phyloP scores from a whole-genome alignment of 768 basidiomycete species.

The Sporobolomyces phaffii region DNA sequence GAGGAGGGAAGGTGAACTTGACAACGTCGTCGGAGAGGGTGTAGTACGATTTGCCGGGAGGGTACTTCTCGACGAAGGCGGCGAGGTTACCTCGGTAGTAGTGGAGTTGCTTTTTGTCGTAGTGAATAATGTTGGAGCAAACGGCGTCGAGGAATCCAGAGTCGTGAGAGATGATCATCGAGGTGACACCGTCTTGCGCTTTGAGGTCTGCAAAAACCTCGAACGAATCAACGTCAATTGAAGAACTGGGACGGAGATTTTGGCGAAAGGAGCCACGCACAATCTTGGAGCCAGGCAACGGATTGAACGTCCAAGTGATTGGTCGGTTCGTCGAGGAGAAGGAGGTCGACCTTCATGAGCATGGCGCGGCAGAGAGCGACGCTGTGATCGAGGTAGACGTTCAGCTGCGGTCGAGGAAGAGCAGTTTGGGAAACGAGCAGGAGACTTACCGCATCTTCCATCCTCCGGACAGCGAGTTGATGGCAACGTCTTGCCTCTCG shows the following conservation, averaged over 20 bases:
- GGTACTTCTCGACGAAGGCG: conserved; percentile 68
- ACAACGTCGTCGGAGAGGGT: conserved; percentile 86
- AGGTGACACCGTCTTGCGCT: conserved; percentile 74
- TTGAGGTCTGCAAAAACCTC: conserved; percentile 55
- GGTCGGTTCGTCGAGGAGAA: conserved; percentile 57
- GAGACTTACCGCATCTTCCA: conserved; percentile 83
- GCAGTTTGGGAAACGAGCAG: too few species aligned
- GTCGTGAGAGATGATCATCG: conserved; percentile 92
- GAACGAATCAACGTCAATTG: neutral
- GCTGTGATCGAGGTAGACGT: too few species aligned
- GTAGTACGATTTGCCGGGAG: conserved; percentile 94
- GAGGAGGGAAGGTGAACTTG: conserved; percentile 91
- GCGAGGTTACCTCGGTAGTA: conserved; percentile 92
- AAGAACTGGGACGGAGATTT: neutral
- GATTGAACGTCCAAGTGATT: conserved; percentile 56
- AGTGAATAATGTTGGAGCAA: conserved; percentile 95
- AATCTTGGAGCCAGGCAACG: conserved; percentile 86
- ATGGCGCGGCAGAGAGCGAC: conserved; percentile 91
- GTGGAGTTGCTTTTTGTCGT: conserved; percentile 90
- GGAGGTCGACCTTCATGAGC: conserved; percentile 72
- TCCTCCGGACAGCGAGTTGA: conserved; percentile 87
- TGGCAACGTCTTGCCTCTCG: conserved; percentile 70
- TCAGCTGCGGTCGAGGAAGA: too few species aligned
- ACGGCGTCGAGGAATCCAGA: conserved; percentile 93
- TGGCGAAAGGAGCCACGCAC: neutral